Base-by-base conservation (phyloP, 1,284 basidiomycete species). In the Cerioporus squamosus region DNA sequence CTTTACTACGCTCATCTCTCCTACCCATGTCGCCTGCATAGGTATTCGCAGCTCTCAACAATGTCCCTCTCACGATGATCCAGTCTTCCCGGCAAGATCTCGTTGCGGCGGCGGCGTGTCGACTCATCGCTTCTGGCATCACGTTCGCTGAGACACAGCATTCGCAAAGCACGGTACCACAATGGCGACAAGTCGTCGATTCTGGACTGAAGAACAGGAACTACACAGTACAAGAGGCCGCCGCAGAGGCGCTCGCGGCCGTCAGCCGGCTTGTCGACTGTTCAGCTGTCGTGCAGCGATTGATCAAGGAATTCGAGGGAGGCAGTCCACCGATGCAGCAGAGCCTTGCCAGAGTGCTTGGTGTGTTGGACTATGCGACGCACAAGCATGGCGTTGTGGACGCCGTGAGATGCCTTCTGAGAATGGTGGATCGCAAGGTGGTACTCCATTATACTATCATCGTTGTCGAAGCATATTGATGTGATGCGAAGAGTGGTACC, bases 281-380 rank as follows among this genome's bases (percentile, higher is more conserved):
- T 62, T 80, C 84, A 7, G 65, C 70, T 23, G 79, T 86, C 55
- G 78, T 94, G 18, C 75, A 80, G 66, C 91, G 88, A 69, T 79
- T 93, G 70, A 86, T 94, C 56, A 74, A 74, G 56, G 90, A 93
- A 55, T 84, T 93, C 63, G 79, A 75, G 57, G 74, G 74, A 26
- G 81, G 85, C 38, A 74, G 79, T 15, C 74, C 87, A 24, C 71
- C 78, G 2, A 77, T 88, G 65, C 89, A 94, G 67, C 93, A 95
- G 72, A 89, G 89, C 67, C 79, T 94, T 43, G 87, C 91, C 5
- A 81, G 86, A 48, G 76, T 90, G n/a, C 76, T 98, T 12, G 93
- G 95, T 6, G 77, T 80, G 33, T 73, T 94, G 36, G 81, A 87
- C 68, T 97, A 94, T 70, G 72, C 76, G 43, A 71, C 74, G 5